Base-by-base conservation (phyloP, 2,329 filamentous ascomycete species). In the Raffaelea ambrosiae region DNA sequence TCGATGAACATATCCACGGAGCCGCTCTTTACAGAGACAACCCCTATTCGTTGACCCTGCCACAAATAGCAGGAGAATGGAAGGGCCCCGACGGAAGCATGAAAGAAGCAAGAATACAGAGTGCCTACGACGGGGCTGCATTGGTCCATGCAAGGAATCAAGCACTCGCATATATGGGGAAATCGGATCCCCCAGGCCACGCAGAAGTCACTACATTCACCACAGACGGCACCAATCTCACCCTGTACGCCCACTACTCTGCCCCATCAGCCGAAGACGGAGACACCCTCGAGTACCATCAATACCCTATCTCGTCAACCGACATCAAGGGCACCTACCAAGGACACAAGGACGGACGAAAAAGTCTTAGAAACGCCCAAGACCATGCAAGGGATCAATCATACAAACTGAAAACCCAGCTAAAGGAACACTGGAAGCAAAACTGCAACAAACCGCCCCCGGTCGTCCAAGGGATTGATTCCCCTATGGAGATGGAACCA, bases 51-150 rank as follows among this genome's bases (percentile, higher is more conserved):
- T 4, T 61, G 3, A 51, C 54, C 4, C 47, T 62, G 10, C 56
- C 61, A 3, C 61, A 61, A 29, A 7, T 63, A 1, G 55, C 57
- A 5, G 60, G 58, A 3, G 60, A 63, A 33, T 58, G 53, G 39
- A 56, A 57, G 36, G 48, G 43, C 9, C 33, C 41, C 11, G 47
- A 43, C 7, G 48, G 51, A 4, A 22, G 53, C 40, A 47, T 55
- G 50, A 29, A 44, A 22, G 4, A 55, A 42, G 55, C 43, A n/a
- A 31, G 3, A 21, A 7, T 46, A 18, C 43, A 40, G 21, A 40
- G 33, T 40, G 45, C 52, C 3, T 57, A 59, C 35, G 51, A 57
- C 38, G 61, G 60, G 14, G 58, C 59, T 4, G 55, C 58, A 1
- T 51, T 63, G 5, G 58, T 60, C 13, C 55, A 59, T 22, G 54